A percentile compares a stretch with the other conserved stretches of the same genome.
These are phyloP conservation scores for Hemileccinum rubropunctum DNA, from an alignment of 768 basidiomycete species.

Conservation along the genomic window DNA sequence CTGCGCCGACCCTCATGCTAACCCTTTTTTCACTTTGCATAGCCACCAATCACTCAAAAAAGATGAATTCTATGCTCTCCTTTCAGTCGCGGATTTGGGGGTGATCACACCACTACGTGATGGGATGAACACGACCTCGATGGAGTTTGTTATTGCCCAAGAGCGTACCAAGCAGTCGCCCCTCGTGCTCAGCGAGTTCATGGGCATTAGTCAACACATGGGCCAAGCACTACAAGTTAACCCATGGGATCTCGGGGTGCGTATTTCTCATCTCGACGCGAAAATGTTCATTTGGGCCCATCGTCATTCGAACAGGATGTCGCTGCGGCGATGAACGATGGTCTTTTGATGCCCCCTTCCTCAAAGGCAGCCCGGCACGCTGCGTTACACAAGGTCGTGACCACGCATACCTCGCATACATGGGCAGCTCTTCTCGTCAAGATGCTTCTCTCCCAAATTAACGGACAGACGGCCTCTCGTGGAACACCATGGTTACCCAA, in stretches of 20 bases:
- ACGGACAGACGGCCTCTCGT: conserved; percentile 72
- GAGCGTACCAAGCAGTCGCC: conserved; percentile 79
- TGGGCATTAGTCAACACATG: conserved; percentile 96
- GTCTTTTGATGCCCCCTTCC: conserved; percentile 72
- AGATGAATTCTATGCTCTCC: conserved; percentile 95
- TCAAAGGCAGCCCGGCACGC: conserved; percentile 78
- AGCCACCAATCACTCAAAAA: conserved; percentile 97
- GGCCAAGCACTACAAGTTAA: conserved; percentile 86
- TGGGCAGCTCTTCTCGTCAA: conserved; percentile 92
- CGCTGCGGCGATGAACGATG: conserved; percentile 85
- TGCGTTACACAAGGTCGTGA: conserved; percentile 78
- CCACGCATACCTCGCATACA: conserved; percentile 90
- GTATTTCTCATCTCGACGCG: conserved; percentile 22
- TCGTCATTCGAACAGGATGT: conserved; percentile 55
- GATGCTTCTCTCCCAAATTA: conserved; percentile 82
- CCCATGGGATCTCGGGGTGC: conserved; percentile 90
- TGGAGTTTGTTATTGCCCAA: conserved; percentile 98
- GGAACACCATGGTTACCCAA: conserved; percentile 82
- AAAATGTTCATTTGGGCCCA: neutral
- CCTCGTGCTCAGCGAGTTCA: conserved; percentile 93
- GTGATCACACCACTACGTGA: conserved; percentile 95
- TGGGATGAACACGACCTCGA: conserved; percentile 98
- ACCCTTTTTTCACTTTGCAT: conserved; percentile 2
- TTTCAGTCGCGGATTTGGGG: conserved; percentile 90
- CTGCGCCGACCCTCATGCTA: neutral